Base-by-base conservation (phyloP, 306 rosid species). In the Myrica gale region DNA sequence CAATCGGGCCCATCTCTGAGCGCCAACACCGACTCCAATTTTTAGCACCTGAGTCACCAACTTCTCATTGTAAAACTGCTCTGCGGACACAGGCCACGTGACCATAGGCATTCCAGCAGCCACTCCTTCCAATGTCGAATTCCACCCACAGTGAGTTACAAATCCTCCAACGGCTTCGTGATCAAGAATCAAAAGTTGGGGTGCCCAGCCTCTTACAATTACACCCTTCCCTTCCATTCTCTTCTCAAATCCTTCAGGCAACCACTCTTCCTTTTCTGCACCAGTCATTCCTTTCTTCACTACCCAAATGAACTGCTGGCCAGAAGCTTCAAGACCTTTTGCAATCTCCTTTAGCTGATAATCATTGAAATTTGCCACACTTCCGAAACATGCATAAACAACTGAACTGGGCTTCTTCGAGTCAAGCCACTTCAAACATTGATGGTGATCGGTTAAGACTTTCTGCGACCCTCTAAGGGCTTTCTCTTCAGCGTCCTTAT, bases 291-390 rank as follows among this genome's bases (percentile, higher is more conserved):
- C 69, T 66, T 19, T 76, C 16, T 20, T 81, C 46, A 88, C 88
- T 0, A 81, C 96, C 89, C 89, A 84, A 0, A 90, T 74, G 82
- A 88, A 90, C 2, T 75, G 20, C 13, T 84, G 71, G 20, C 60
- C 81, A 0, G 87, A 84, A n/a, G 85, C 87, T 68, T 90, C 90
- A 6, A 85, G 91, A 21, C 85, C 90, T n/a, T 5, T 10, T 0
- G 92, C 89, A n/a, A 90, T 85, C 7, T 88, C 88, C 53, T 46
- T 75, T 0, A 90, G 85, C 71, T 90, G 92, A 8, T 84, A 84
- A 53, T 88, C 79, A 1, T 3, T 43, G 1, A 90, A 62, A 4
- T 43, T 13, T 8, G 73, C 11, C n/a, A 75, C 2, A 26, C 83
- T 88, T 60, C 88, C 92, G 42, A 88, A 88, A 37, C 90, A 82